Conservation (phyloP, 805 yeast species). For the Metschnikowia hibisci region DNA sequence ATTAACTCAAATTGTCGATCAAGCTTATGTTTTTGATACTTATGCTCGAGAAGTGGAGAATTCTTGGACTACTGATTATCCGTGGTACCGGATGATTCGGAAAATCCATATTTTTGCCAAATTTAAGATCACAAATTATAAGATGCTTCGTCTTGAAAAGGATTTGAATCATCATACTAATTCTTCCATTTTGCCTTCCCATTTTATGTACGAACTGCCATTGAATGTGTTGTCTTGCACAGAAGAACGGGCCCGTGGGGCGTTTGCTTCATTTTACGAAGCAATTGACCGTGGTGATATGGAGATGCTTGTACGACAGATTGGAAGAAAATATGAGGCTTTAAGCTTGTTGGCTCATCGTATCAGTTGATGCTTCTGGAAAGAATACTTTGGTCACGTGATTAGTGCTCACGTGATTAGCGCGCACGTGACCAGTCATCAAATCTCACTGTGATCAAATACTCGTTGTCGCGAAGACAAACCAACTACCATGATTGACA, state of each 20-base stretch:
- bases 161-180: slow-evolving; percentile 23
- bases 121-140: slow-evolving; percentile 51
- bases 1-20: slow-evolving; percentile 1
- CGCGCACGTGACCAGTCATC: too few relatives aligned
- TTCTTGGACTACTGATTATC: slow-evolving; percentile 59
- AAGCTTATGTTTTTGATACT: slow-evolving; percentile 45
- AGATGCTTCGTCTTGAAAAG: slow-evolving; percentile 40
- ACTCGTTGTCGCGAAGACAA: not conserved
- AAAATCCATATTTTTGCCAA: slow-evolving; percentile 59
- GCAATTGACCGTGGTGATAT: slow-evolving; percentile 11
- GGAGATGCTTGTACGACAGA: slow-evolving; percentile 9
- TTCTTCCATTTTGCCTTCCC: not conserved
- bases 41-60: slow-evolving; percentile 45
- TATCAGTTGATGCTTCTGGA: slow-evolving; percentile 4
- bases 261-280: slow-evolving; percentile 15
- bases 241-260: slow-evolving; percentile 10
- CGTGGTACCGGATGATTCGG: slow-evolving; percentile 66
- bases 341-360: slow-evolving; percentile 9
- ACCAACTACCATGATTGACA: slow-evolving; percentile 13
- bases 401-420: too few relatives aligned
- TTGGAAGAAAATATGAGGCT: slow-evolving; percentile 15
- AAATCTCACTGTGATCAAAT: too few relatives aligned
- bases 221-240: not conserved
- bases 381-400: too few relatives aligned
- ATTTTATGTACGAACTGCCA: slow-evolving; percentile 16